Evolutionary conservation across 2,329 filamentous ascomycete genomes (phyloP).

Genomic region (Stemphylium beticola): DNA sequence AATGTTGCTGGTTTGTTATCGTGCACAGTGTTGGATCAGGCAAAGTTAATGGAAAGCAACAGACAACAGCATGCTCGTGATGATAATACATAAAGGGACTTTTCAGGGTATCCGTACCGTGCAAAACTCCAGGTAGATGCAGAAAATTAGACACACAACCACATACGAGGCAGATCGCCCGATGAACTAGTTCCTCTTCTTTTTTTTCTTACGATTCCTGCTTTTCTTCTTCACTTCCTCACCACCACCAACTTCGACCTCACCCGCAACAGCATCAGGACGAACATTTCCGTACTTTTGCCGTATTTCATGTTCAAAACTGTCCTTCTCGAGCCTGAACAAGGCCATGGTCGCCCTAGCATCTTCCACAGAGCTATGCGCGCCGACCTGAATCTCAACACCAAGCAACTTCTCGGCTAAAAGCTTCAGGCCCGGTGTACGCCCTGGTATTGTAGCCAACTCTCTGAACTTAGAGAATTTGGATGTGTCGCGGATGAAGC

Average conservation of each 20-base stretch:
- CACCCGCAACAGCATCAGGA: constrained; percentile 27
- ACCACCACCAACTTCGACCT: constrained; percentile 26
- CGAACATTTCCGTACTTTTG: constrained; percentile 60
- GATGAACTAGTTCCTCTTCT: constrained; percentile 34
- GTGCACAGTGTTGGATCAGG: too few relatives aligned
- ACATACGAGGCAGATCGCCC: background rate
- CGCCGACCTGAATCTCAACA: constrained; percentile 64
- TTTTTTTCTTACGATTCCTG: constrained; percentile 49
- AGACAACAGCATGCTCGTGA: background rate
- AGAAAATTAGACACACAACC: constrained; percentile 4
- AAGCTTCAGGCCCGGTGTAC: constrained; percentile 71
- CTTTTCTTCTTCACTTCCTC: constrained; percentile 39
- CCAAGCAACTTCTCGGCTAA: constrained; percentile 64
- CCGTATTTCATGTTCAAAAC: constrained; percentile 81
- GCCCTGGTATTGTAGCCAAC: constrained; percentile 63
- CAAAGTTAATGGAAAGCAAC: too few relatives aligned
- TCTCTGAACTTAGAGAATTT: constrained; percentile 77
- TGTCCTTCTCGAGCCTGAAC: constrained; percentile 81
- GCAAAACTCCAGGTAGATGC: constrained; percentile 27
- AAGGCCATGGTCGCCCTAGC: constrained; percentile 89
- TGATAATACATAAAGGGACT: constrained; percentile 4
- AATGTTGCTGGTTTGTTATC: background rate
- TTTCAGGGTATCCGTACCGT: constrained; percentile 27
- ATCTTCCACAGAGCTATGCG: constrained; percentile 72
- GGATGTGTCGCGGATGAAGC: constrained; percentile 84